Percentiles rank a stretch among this genome's conserved stretches.
Conservation (phyloP, 768 basidiomycete genomes). For the Termitomyces eurrhizus region DNA sequence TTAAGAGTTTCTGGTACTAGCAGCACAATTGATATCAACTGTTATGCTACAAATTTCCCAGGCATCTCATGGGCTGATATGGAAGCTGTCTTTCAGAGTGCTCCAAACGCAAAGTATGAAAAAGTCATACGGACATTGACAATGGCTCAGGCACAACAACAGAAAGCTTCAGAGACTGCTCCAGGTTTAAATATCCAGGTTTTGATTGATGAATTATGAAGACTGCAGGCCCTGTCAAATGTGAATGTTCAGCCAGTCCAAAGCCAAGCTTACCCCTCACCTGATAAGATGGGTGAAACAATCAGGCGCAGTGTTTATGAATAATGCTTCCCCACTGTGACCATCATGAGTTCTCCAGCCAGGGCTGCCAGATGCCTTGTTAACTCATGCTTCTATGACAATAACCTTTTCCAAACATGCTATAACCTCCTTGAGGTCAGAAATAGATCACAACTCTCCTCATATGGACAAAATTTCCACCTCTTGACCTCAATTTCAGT, state of each 20-base stretch:
- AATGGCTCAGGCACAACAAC: neutral
- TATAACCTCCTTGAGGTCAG: neutral
- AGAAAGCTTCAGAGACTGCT: neutral
- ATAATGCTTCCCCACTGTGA: neutral
- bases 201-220: neutral
- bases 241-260: neutral
- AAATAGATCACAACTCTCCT: neutral
- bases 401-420: neutral
- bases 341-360: neutral
- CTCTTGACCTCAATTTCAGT: neutral
- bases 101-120: constrained; percentile 1
- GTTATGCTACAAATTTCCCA: neutral
- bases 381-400: neutral
- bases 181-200: neutral
- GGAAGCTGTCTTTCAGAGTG: neutral
- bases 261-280: neutral
- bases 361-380: neutral
- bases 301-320: neutral
- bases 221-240: neutral
- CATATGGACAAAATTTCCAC: neutral
- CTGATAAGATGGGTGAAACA: neutral
- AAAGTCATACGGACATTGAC: neutral
- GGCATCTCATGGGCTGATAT: neutral
- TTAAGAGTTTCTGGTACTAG: neutral
- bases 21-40: neutral